Base-by-base conservation (phyloP, 805 yeast species). In the Ogataea methanolica region DNA sequence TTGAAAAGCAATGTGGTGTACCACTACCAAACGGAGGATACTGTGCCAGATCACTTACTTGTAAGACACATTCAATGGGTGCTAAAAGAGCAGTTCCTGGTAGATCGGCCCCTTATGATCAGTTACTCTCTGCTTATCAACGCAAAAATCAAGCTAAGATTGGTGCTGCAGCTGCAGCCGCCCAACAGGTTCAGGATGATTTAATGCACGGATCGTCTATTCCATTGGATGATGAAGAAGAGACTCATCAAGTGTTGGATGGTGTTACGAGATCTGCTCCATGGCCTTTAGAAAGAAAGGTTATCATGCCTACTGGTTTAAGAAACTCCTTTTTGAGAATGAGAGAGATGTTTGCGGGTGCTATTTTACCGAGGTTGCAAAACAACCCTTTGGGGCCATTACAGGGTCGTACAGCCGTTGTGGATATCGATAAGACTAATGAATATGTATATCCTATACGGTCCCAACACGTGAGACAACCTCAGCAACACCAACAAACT, bases 11-110 rank as follows among this genome's bases (percentile, higher is more conserved):
- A 68, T 94, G 99, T 74, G 99, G 99, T 66, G 98, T 94, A 12
- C 86, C 88, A 6, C 70, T 94, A 50, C 90, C 96, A 0, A 86
- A 85, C 54, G 98, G 97, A n/a, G 96, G 95, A 0, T 85, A 82
- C 56, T 94, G 99, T 73, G 97, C 97, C 5, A 76, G 99, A 43
- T 90, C 97, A 0, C 73, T 94, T 50, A 94, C 99, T 0, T 94
- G 99, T 75, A 94, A 94, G 63, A 90, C 97, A 0, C 99, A 94
- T 67, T 88, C 98, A 1, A 91, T 94, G 97, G 97, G 97, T 33
- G 96, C 97, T 26, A 94, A 94, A 60, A 79, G 99, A 57, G 91
- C 96, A 0, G 99, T 94, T 19, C 82, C 80, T 16, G 99, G 99
- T 11, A 77, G 99, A 58, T 83, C 96, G 34, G 91, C 94, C 7